Percentiles rank a stretch among this genome's conserved stretches.
phyloP scores from a whole-genome alignment of 2,329 filamentous ascomycete species.

The Zarea fungicola region DNA sequence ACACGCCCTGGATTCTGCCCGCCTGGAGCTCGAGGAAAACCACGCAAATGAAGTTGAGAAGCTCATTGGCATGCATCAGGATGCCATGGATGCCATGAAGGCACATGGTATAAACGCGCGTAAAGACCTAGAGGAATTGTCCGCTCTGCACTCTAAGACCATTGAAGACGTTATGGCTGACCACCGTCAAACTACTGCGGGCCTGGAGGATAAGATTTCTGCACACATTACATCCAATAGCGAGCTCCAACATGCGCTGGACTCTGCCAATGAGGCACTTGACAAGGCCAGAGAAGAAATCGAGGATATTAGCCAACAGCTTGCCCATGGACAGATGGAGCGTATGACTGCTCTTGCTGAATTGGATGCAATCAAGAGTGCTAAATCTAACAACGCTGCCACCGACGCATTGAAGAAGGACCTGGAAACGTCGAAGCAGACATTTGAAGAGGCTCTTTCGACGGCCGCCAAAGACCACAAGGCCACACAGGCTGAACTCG shows the following conservation, averaged over 20 bases:
- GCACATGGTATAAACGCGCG: slow-evolving; percentile 31
- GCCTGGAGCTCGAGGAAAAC: slow-evolving; percentile 39
- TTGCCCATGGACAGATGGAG: slow-evolving; percentile 56
- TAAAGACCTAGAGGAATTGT: slow-evolving; percentile 40
- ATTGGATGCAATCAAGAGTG: slow-evolving; percentile 52
- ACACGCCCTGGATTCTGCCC: slow-evolving; percentile 40
- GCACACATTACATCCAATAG: slow-evolving; percentile 31
- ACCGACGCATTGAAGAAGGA: slow-evolving; percentile 47
- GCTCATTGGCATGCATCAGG: slow-evolving; percentile 36
- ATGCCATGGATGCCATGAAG: slow-evolving; percentile 37
- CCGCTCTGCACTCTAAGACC: slow-evolving; percentile 31
- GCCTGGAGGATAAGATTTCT: slow-evolving; percentile 31
- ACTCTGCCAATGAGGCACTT: slow-evolving; percentile 37
- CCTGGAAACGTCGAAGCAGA: slow-evolving; percentile 42
- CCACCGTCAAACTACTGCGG: slow-evolving; percentile 29
- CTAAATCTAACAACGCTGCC: slow-evolving; percentile 51
- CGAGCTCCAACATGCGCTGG: slow-evolving; percentile 32
- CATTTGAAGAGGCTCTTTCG: slow-evolving; percentile 40
- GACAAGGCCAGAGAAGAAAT: slow-evolving; percentile 43
- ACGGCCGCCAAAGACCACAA: slow-evolving; percentile 28
- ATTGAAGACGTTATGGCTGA: slow-evolving; percentile 35
- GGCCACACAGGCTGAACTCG: slow-evolving; percentile 32
- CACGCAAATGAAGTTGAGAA: slow-evolving; percentile 45
- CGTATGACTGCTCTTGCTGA: slow-evolving; percentile 56
- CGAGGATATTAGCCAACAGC: slow-evolving; percentile 45